Percentiles rank a stretch among this genome's conserved stretches.
Evolutionary conservation across 345 rosid genomes (phyloP).

Genomic region (Acer negundo): DNA sequence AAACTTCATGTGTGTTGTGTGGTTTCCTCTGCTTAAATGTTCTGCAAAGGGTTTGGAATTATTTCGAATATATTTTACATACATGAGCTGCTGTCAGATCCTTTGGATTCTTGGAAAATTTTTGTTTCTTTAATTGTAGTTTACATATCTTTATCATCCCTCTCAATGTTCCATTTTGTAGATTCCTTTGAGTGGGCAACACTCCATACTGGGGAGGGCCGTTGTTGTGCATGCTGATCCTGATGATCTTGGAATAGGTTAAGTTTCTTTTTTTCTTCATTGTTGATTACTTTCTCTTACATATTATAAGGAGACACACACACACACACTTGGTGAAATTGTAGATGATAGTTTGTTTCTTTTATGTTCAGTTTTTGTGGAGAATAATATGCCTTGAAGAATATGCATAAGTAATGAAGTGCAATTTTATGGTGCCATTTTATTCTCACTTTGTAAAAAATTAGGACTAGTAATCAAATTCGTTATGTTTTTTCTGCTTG

Average conservation of each 20-base stretch:
- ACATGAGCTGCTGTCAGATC: background rate
- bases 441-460: background rate
- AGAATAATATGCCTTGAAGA: background rate
- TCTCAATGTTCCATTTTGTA: conserved; percentile 35
- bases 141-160: background rate
- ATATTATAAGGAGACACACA: background rate
- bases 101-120: background rate
- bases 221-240: conserved; percentile 90
- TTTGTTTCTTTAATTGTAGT: background rate
- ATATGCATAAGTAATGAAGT: background rate
- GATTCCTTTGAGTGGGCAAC: conserved; percentile 82
- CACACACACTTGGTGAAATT: background rate
- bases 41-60: background rate
- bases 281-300: conserved; percentile 16
- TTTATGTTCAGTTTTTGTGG: background rate
- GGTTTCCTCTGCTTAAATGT: background rate
- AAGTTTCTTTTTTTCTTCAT: background rate
- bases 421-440: background rate
- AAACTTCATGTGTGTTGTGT: background rate
- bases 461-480: background rate
- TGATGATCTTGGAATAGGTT: conserved; percentile 77
- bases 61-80: background rate
- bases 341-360: background rate
- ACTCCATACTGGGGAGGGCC: conserved; percentile 87
- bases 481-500: background rate